Conservation (phyloP, 768 basidiomycete species). For the Harrya chromipes region DNA sequence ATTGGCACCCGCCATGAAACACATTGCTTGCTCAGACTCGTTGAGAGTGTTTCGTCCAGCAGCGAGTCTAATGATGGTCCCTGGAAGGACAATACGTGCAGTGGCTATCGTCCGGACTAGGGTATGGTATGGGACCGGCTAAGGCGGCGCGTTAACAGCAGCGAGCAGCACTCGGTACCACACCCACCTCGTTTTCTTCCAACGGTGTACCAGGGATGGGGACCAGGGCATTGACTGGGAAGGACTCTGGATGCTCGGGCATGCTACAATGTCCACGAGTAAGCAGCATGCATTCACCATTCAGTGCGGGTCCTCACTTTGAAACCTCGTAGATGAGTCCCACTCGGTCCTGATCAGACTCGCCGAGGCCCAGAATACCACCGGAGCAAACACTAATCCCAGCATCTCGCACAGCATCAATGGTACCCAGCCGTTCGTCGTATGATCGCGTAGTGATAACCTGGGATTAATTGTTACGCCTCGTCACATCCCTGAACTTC, state of each 20-base stretch:
- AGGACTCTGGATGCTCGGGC: conserved; percentile 97
- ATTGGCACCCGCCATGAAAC: conserved; percentile 98
- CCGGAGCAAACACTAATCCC: conserved; percentile 98
- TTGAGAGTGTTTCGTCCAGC: conserved; percentile 87
- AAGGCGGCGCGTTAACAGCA: conserved; percentile 13
- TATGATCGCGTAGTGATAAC: conserved; percentile 95
- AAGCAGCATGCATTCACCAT: background rate
- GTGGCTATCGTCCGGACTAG: conserved; percentile 94
- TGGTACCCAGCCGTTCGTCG: conserved; percentile 89
- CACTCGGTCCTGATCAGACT: conserved; percentile 84
- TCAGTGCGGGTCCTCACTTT: conserved; percentile 51
- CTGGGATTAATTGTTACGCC: conserved; percentile 36
- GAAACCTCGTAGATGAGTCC: conserved; percentile 93
- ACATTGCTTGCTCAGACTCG: conserved; percentile 95
- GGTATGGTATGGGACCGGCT: conserved; percentile 81
- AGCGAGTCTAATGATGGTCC: conserved; percentile 91
- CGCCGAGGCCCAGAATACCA: conserved; percentile 92
- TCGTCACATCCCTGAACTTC: background rate
- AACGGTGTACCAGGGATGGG: conserved; percentile 94
- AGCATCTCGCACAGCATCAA: conserved; percentile 86
- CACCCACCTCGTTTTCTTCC: conserved; percentile 78
- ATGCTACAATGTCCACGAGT: conserved; percentile 48
- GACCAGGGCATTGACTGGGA: conserved; percentile 96
- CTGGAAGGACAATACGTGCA: conserved; percentile 86
- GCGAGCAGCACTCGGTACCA: background rate